Base-by-base conservation (phyloP, 1,139 yeast species). In the Wickerhamomyces sp. region DNA sequence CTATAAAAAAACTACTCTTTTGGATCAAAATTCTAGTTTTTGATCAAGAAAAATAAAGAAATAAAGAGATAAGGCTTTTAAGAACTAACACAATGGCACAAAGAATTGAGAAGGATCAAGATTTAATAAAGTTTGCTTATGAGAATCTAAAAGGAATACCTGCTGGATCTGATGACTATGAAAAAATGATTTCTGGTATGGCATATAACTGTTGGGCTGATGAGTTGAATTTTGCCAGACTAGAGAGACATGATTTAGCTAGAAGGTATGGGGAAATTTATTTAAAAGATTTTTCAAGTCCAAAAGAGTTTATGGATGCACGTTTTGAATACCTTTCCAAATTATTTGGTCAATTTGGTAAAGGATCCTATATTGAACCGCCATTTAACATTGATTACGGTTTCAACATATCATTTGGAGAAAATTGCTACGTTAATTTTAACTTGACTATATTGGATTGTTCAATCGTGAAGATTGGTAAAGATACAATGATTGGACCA, bases 361-460 rank as follows among this genome's bases (percentile, higher is more conserved):
- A 63, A 8, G 61, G 60, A 31, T 52, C 59, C 10, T 70, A 63
- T 48, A 55, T 75, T 46, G 82, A 77, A 54, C 68, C 74, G 2
- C 83, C 84, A 2, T 70, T 77, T 44, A 64, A 53, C 42, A 74
- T 76, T 32, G 85, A 79, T 54, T 79, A 77, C 48, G 85, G 84
- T 0, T 74, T 66, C 56, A 78, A 78, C 53, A 63, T 72, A 14
- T 58, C 54, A 34, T 45, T 77, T 24, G 84, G 83, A 1, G 66
- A 74, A 41, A 50, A 56, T 6, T 75, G 75, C 49, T 78, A 76
- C 49, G 67, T 72, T 33, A 78, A 81, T 55, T 76, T 73, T 66
- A 79, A 78, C 49, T 51, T 68, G 26, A 72, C 77, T 0, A 65
- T 80, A 42, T 63, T 83, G 37, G 90, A 83, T 55, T 74, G 80